Evolutionary conservation across 352 stramenopile genomes (phyloP), one percentile per base, ranked within the genome.

Genomic region (Phytopythium boreale): DNA sequence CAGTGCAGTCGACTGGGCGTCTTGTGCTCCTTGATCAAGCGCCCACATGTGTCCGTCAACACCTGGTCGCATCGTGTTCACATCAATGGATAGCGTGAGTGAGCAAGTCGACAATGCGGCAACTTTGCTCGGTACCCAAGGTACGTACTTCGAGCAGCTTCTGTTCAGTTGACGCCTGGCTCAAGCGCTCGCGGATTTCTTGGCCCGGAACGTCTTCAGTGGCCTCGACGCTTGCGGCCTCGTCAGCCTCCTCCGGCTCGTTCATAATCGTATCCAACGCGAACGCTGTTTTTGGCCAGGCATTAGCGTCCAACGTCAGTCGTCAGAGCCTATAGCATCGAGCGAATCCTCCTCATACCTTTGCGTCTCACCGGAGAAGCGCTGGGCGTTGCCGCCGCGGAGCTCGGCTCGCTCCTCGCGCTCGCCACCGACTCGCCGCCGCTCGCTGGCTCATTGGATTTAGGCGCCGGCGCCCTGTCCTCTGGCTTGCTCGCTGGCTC

Each of bases 211-310:
- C 66, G 47, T 74, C 71, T 11, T 73, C 69, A 12, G 70, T 5
- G 51, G 17, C 39, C 22, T 66, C 49, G 47, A 44, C 24, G 44
- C n/a, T n/a, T 61, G 17, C 27, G 20, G 55, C n/a, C 11, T 68
- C 68, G 0, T 72, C 69, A 0, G 72, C 68, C n/a, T 79, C 70
- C 11, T 80, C 68, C 11, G 73, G 71, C 24, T 75, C 62, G 60
- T 82, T 84, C 70, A 88, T 78, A 19, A 88, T 62, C 31, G 79
- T 77, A 44, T 86, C 72, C 64, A 90, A 85, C 11, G 80, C 49
- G 12, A 56, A 56, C 20, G 20, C 44, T 50, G 44, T 19, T 44
- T 24, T 9, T 27, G 22, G 44, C 6, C 44, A 50, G n/a, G 5
- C 20, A 50, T 12, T 14, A 27, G 20, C 22, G 9, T 24, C 37